Conservation (phyloP, 169 alveolate species). For the Plasmodium gonderi region DNA sequence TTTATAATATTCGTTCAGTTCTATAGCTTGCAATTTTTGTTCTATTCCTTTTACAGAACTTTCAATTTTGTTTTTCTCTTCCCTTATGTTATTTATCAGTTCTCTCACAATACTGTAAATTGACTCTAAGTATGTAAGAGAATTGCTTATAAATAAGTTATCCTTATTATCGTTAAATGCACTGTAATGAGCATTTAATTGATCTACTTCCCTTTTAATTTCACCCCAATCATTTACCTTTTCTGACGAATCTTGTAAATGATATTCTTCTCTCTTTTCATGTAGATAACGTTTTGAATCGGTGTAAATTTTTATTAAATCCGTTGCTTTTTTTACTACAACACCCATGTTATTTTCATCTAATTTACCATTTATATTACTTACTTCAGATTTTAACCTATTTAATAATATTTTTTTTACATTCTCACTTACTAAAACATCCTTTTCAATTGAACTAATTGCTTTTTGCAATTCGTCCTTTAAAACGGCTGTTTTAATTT, state of each 20-base stretch:
- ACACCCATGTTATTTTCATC: background rate
- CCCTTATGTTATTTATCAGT: background rate
- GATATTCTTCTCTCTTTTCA: background rate
- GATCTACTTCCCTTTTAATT: background rate
- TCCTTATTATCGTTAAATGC: background rate
- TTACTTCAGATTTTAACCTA: background rate
- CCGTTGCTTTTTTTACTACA: background rate
- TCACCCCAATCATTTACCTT: conserved; percentile 10
- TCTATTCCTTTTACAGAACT: background rate
- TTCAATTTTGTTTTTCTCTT: background rate
- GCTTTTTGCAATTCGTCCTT: background rate
- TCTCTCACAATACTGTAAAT: background rate
- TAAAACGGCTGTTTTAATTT: background rate
- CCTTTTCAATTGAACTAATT: background rate
- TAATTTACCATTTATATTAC: background rate
- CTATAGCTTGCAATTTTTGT: background rate
- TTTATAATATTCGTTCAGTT: conserved; percentile 3
- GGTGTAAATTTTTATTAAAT: background rate
- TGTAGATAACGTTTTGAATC: conserved; percentile 2
- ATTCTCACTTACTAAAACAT: background rate
- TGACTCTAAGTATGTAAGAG: background rate
- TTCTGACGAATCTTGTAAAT: background rate
- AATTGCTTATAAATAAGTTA: background rate
- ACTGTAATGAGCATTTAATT: background rate
- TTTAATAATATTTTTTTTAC: background rate